Base-by-base conservation (phyloP, 2,329 filamentous ascomycete species). In the Colletotrichum liaoningense region DNA sequence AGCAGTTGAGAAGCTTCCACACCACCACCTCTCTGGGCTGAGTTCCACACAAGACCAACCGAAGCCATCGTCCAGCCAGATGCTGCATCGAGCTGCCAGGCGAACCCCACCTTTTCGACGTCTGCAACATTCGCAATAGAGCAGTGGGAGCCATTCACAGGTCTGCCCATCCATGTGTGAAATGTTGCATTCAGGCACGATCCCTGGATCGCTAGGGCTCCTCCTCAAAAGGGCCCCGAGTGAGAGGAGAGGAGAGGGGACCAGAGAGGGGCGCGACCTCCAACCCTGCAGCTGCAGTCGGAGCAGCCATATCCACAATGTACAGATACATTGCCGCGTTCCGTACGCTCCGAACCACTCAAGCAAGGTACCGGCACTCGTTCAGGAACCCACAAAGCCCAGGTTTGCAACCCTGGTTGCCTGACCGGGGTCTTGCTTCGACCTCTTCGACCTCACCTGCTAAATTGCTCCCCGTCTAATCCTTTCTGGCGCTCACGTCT, bases 331-430 rank as follows among this genome's bases (percentile, higher is more conserved):
- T 57, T 19, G 24, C 55, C 56, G 54, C 56, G 11, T 73, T 70
- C 67, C 70, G 49, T 66, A 62, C 55, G 46, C 71, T 73, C 67
- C 67, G 56, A 49, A 52, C 71, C 60, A 70, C 67, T 62, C 56
- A 71, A 65, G 71, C 67, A 70, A 70, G 67, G 71, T 67, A 73
- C 62, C 71, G 71, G 71, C 67, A 69, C 60, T 73, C 67, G 56
- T 70, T 70, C 60, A 73, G 60, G 67, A 70, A 70, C 71, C 71
- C 71, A 73, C 71, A 46, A 2, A 52, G 56, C 67, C 71, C 71
- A 65, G 58, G 56, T 52, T 70, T 66, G 64, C 55, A 71, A 73
- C 46, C 71, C 71, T 65, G 22, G 71, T 55, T n/a, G 12, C 16
- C 5, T 16, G 46, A 69, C 71, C 60, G 67, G 71, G 71, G 35